A percentile compares a stretch with the other conserved stretches of the same genome.
Conservation (phyloP, 192 early-diverging fungal genomes). For the Gamsiella multidivaricata region DNA sequence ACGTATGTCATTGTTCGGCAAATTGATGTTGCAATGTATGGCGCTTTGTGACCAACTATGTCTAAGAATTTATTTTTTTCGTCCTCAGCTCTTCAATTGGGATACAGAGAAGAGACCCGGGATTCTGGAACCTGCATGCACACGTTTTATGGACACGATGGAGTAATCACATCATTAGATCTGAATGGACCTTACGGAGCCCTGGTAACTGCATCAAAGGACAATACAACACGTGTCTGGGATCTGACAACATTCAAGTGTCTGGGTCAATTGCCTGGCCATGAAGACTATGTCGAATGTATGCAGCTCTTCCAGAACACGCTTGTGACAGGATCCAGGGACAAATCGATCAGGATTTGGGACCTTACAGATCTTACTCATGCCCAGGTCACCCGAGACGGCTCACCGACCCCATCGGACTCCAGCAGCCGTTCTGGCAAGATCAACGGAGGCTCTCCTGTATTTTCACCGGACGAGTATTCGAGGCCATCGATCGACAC, state of each 20-base stretch:
- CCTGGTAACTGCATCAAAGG: constrained; percentile 73
- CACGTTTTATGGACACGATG: constrained; percentile 70
- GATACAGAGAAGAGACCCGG: constrained; percentile 36
- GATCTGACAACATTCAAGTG: constrained; percentile 69
- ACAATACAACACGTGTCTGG: constrained; percentile 79
- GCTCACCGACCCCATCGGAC: constrained; percentile 20
- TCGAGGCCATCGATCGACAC: constrained; percentile 28
- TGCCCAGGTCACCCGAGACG: constrained; percentile 8
- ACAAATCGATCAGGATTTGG: constrained; percentile 34
- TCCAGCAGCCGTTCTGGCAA: constrained; percentile 10
- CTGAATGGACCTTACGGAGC: constrained; percentile 66
- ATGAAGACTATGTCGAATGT: constrained; percentile 49
- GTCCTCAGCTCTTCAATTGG: constrained; percentile 31
- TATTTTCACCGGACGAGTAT: constrained; percentile 6
- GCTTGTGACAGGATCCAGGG: constrained; percentile 53
- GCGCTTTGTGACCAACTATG: neutral
- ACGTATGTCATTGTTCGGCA: constrained; percentile 12
- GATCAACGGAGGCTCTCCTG: constrained; percentile 2
- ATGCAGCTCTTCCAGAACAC: constrained; percentile 38
- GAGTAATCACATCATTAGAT: constrained; percentile 67
- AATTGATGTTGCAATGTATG: neutral
- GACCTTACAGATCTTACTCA: constrained; percentile 31
- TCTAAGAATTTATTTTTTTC: neutral
- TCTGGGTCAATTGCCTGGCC: constrained; percentile 63
- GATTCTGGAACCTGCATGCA: constrained; percentile 60